Conservation (phyloP, 441 rosid genomes). For the Sinapis alba region DNA sequence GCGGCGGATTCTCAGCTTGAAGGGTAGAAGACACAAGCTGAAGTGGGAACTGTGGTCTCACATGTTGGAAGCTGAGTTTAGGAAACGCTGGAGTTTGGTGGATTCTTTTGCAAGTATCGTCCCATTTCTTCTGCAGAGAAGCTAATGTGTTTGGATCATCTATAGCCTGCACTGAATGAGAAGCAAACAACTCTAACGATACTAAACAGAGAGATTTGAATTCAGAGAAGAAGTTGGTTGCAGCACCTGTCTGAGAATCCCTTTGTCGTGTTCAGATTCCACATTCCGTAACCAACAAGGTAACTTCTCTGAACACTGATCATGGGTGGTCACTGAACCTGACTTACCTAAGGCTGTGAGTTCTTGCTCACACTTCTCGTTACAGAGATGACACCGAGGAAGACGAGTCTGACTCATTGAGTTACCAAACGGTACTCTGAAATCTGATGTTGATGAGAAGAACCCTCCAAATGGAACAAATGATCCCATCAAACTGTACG, state of each 20-base stretch:
- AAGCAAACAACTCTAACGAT: slow-evolving; percentile 42
- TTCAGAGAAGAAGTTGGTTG: background rate
- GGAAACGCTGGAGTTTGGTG: slow-evolving; percentile 52
- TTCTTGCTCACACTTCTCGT: slow-evolving; percentile 71
- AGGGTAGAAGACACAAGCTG: slow-evolving; percentile 39
- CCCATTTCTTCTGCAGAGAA: slow-evolving; percentile 63
- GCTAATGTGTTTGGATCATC: slow-evolving; percentile 50
- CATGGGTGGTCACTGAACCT: slow-evolving; percentile 47
- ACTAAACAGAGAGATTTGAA: slow-evolving; percentile 6
- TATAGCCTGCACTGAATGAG: slow-evolving; percentile 64
- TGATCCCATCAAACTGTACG: slow-evolving; percentile 87
- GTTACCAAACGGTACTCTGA: slow-evolving; percentile 43
- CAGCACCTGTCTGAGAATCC: slow-evolving; percentile 49
- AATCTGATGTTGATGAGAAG: slow-evolving; percentile 68
- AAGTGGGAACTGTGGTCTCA: slow-evolving; percentile 39
- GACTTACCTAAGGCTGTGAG: slow-evolving; percentile 45
- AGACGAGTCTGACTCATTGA: slow-evolving; percentile 33
- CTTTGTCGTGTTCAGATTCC: slow-evolving; percentile 48
- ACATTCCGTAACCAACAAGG: slow-evolving; percentile 66
- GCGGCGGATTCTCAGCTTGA: background rate
- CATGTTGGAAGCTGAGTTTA: slow-evolving; percentile 35
- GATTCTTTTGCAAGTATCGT: slow-evolving; percentile 54
- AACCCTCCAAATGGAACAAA: slow-evolving; percentile 91
- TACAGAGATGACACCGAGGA: slow-evolving; percentile 57
- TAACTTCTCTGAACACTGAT: slow-evolving; percentile 52